Percentiles rank a stretch among this genome's conserved stretches.
phyloP scores from a whole-genome alignment of 2,329 filamentous ascomycete genomes.

The Xylariaceae sp. region DNA sequence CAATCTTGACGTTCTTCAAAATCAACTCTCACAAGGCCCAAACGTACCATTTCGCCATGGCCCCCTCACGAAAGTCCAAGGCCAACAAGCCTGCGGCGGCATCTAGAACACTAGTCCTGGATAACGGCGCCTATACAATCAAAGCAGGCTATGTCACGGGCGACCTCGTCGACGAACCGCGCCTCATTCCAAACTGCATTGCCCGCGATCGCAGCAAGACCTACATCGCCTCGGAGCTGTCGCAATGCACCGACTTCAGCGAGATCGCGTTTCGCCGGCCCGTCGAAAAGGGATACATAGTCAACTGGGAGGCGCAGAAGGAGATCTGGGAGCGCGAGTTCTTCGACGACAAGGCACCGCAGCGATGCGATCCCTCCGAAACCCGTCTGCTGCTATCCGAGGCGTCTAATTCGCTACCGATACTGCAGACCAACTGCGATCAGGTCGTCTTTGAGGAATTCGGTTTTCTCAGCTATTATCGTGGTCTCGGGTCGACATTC shows the following conservation, averaged over 20 bases:
- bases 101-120: constrained; percentile 71
- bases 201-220: constrained; percentile 73
- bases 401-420: constrained; percentile 74
- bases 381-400: constrained; percentile 84
- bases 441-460: constrained; percentile 98
- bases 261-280: constrained; percentile 83
- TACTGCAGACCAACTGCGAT: constrained; percentile 83
- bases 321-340: constrained; percentile 93
- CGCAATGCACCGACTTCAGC: constrained; percentile 78
- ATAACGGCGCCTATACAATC: constrained; percentile 87
- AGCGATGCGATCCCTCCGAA: constrained; percentile 68
- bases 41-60: constrained; percentile 21
- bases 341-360: constrained; percentile 61
- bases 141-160: constrained; percentile 74
- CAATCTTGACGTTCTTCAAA: neutral
- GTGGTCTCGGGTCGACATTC: constrained; percentile 63
- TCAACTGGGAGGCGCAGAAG: constrained; percentile 94
- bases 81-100: constrained; percentile 48
- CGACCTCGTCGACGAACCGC: constrained; percentile 49
- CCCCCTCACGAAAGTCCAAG: constrained; percentile 45
- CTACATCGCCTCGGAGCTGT: constrained; percentile 75
- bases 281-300: constrained; percentile 89
- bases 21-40: neutral
- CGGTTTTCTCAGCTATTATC: constrained; percentile 80
- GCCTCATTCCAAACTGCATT: constrained; percentile 80